Base-by-base conservation (phyloP, 345 rosid species). In the Populus nigra region DNA sequence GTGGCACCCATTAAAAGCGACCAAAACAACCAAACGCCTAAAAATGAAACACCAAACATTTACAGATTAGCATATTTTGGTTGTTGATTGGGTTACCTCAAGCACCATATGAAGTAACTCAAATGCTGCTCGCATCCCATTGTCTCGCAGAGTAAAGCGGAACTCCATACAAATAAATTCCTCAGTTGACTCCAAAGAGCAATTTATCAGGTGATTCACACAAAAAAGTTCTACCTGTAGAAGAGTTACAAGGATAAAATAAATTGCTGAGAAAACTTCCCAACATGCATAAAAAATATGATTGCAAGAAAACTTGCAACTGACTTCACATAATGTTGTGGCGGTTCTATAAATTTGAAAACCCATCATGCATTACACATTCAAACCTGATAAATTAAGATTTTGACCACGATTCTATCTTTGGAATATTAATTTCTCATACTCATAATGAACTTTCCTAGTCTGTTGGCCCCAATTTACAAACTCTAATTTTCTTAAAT, bases 91-190 rank as follows among this genome's bases (percentile, higher is more conserved):
- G 49, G 69, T 59, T 90, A 95, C 99, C 99, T 93, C 98, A 73
- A 96, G 98, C 83, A 96, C 99, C 98, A 96, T 96, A 82, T 96
- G 99, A 76, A 96, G 99, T 74, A 96, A 83, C 87, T 96, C 96
- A 88, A 96, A 96, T 83, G 98, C 98, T 69, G 98, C 99, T 73
- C 79, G 87, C 99, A 96, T 96, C 67, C 99, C 99, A 83, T 94
- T 91, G 85, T 96, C 99, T 80, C 98, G 92, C 31, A 94, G 82
- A 79, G 98, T 96, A 82, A 94, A 96, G 65, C 98, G 98, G 77
- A 94, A 94, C 83, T 96, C 99, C 99, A 96, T 96, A 55, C 97
- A 89, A 81, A 96, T 96, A 81, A 96, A 92, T 84, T 96, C 99
- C 85, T 96, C 98, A 2, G 97, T 94, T 41, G 99, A 93, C 88